Evolutionary conservation across 768 basidiomycete species (phyloP).

Genomic region (Suillus fuscotomentosus): DNA sequence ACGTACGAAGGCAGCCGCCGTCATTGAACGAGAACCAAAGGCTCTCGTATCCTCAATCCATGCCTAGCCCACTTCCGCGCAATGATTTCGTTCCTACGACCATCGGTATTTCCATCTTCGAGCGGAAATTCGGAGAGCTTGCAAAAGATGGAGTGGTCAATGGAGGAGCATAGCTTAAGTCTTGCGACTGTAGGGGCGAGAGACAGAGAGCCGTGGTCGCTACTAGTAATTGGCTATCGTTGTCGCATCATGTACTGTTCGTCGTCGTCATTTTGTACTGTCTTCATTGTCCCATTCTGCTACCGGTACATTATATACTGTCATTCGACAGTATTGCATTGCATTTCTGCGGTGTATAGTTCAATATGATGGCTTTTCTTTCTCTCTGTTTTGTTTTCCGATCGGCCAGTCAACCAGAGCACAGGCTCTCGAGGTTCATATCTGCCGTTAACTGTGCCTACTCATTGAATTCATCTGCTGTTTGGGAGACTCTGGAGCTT

Average conservation of each 20-base stretch:
- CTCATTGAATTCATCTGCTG: background rate
- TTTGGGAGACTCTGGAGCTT: background rate
- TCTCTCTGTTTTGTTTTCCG: background rate
- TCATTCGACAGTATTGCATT: background rate
- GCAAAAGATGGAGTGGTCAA: slow-evolving; percentile 17
- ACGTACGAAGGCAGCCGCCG: slow-evolving; percentile 13
- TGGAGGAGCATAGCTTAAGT: background rate
- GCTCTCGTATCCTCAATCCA: slow-evolving; percentile 25
- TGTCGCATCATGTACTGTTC: background rate
- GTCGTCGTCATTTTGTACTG: background rate
- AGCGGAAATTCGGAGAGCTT: slow-evolving; percentile 21
- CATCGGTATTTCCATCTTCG: slow-evolving; percentile 22
- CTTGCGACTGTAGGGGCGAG: background rate
- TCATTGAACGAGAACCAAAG: slow-evolving; percentile 1
- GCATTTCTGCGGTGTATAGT: background rate
- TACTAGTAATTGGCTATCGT: background rate
- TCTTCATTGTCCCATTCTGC: background rate
- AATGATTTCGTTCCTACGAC: slow-evolving; percentile 14
- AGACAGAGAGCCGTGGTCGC: background rate
- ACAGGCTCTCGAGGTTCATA: background rate
- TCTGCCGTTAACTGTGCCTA: background rate
- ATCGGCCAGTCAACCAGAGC: background rate
- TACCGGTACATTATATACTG: background rate
- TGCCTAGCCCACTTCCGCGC: slow-evolving; percentile 15
- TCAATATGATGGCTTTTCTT: background rate